Evolutionary conservation across 768 basidiomycete genomes (phyloP).

Genomic region (Xerocomellus chrysenteron): DNA sequence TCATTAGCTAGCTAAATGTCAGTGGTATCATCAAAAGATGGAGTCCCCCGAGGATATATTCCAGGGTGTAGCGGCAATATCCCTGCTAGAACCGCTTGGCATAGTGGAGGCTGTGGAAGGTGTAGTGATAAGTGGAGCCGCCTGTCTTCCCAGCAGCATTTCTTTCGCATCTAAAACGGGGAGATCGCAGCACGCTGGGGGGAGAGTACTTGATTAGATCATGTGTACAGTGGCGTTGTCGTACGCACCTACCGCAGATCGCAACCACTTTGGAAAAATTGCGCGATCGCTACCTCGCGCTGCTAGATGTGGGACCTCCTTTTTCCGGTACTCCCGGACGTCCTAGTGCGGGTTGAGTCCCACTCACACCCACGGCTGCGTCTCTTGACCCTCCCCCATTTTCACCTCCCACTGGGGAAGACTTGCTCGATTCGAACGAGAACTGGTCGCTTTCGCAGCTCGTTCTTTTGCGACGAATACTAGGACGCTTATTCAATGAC

Average conservation of each 20-base stretch:
- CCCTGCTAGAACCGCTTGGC: neutral
- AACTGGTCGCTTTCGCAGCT: slow-evolving; percentile 10
- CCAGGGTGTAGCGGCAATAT: neutral
- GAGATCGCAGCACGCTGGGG: slow-evolving; percentile 5
- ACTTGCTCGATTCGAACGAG: slow-evolving; percentile 11
- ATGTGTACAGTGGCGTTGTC: neutral
- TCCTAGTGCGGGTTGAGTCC: slow-evolving; percentile 3
- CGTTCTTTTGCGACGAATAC: slow-evolving; percentile 49
- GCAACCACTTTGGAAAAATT: slow-evolving; percentile 1
- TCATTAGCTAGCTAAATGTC: slow-evolving; percentile 2
- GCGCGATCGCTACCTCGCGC: slow-evolving; percentile 15
- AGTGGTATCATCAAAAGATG: slow-evolving; percentile 12
- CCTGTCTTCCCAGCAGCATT: neutral
- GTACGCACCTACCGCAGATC: slow-evolving; percentile 14
- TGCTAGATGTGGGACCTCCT: neutral
- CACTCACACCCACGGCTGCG: neutral
- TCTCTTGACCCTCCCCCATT: slow-evolving; percentile 4
- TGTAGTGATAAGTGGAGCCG: neutral
- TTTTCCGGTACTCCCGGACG: slow-evolving; percentile 9
- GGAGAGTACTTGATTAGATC: slow-evolving; percentile 8
- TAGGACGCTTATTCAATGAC: slow-evolving; percentile 64
- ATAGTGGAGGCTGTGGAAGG: neutral
- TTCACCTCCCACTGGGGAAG: slow-evolving; percentile 11
- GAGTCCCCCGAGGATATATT: slow-evolving; percentile 7
- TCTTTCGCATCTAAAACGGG: slow-evolving; percentile 9